These are phyloP conservation scores for Castanea crenata DNA, from an alignment of 306 rosid genomes.

Conservation along the genomic window DNA sequence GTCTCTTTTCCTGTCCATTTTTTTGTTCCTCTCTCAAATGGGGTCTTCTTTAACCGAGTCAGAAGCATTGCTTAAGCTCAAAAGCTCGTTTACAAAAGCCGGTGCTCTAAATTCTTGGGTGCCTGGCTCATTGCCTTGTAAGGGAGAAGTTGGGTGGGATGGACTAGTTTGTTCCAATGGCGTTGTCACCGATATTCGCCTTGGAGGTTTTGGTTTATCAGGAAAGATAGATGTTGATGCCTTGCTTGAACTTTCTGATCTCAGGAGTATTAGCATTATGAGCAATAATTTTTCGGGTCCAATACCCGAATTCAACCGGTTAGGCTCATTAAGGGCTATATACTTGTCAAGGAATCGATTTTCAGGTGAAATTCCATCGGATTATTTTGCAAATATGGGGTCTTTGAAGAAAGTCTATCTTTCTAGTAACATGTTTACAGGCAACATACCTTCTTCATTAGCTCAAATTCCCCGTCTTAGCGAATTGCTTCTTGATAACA, in stretches of 20 bases:
- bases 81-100: slow-evolving; percentile 40
- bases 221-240: slow-evolving; percentile 48
- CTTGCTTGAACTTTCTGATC: slow-evolving; percentile 38
- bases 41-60: slow-evolving; percentile 44
- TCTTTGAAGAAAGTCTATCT: slow-evolving; percentile 72
- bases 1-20: slow-evolving; percentile 19
- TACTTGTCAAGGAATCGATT: slow-evolving; percentile 62
- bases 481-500: slow-evolving; percentile 62
- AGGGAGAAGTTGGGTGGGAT: slow-evolving; percentile 34
- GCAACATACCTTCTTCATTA: slow-evolving; percentile 55
- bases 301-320: slow-evolving; percentile 53
- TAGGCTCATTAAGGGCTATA: slow-evolving; percentile 51
- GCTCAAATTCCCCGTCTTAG: slow-evolving; percentile 33
- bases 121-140: slow-evolving; percentile 38
- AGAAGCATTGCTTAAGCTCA: slow-evolving; percentile 58
- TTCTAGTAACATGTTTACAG: slow-evolving; percentile 51
- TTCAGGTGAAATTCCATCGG: slow-evolving; percentile 58
- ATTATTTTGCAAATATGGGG: slow-evolving; percentile 48
- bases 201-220: slow-evolving; percentile 38
- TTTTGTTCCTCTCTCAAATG: slow-evolving; percentile 5
- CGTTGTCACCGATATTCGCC: slow-evolving; percentile 51
- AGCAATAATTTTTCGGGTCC: slow-evolving; percentile 64
- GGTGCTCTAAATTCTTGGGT: slow-evolving; percentile 47
- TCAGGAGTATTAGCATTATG: slow-evolving; percentile 48
- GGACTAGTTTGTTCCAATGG: slow-evolving; percentile 52